Conservation (phyloP, 192 early-diverging fungal genomes). For the Coemansia sp. region DNA sequence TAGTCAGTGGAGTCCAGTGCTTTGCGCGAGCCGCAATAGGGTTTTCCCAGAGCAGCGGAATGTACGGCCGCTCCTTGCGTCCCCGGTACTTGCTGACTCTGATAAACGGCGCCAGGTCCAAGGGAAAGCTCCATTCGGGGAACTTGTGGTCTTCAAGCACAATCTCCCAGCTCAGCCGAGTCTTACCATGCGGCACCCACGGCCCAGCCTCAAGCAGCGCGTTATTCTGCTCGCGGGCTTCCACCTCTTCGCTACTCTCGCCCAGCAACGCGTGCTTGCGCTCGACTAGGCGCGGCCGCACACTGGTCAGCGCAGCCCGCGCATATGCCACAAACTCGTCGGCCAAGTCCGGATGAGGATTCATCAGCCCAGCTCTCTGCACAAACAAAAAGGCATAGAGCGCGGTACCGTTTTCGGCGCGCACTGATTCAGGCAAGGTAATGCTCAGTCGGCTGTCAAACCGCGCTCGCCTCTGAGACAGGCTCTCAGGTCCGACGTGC, state of each 20-base stretch:
- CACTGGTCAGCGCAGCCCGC: slow-evolving; percentile 19
- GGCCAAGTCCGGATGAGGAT: slow-evolving; percentile 12
- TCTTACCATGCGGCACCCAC: slow-evolving; percentile 51
- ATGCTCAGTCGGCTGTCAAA: slow-evolving; percentile 17
- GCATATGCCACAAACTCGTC: slow-evolving; percentile 31
- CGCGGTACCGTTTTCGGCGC: slow-evolving; percentile 16
- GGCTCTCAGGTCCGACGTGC: slow-evolving; percentile 29
- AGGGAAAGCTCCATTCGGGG: slow-evolving; percentile 37
- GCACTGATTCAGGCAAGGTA: slow-evolving; percentile 16
- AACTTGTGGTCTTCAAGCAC: slow-evolving; percentile 48
- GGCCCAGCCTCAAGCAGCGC: slow-evolving; percentile 3
- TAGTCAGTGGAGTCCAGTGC: slow-evolving; percentile 51
- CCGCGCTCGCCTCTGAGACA: slow-evolving; percentile 21
- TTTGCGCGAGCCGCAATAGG: slow-evolving; percentile 32
- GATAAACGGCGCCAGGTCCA: slow-evolving; percentile 35
- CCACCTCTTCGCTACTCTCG: neutral
- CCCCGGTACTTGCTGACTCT: neutral
- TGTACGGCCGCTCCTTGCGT: slow-evolving; percentile 24
- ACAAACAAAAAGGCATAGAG: slow-evolving; percentile 46
- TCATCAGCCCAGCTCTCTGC: slow-evolving; percentile 18
- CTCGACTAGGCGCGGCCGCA: slow-evolving; percentile 20
- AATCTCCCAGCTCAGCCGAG: slow-evolving; percentile 44
- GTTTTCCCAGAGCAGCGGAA: slow-evolving; percentile 54
- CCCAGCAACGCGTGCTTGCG: slow-evolving; percentile 30
- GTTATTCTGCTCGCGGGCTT: neutral